Percentiles rank a stretch among this genome's conserved stretches.
Evolutionary conservation across 129 eudicot species (phyloP).

Genomic region (Flaveria trinervia): DNA sequence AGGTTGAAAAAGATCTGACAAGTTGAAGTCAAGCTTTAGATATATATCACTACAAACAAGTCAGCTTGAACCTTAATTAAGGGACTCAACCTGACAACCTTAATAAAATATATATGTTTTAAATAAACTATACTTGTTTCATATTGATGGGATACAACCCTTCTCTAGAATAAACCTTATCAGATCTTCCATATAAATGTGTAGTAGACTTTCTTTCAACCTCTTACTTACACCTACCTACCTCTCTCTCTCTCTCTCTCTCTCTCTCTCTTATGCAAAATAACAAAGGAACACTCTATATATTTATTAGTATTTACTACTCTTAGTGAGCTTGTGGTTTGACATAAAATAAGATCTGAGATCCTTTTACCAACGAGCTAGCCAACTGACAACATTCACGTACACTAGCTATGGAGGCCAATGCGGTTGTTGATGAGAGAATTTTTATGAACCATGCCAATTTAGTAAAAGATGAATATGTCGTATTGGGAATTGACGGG

Average conservation of each 20-base stretch:
- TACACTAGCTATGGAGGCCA: conserved; percentile 14
- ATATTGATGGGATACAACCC: neutral
- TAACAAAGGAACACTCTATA: neutral
- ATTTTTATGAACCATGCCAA: neutral
- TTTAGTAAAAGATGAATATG: conserved; percentile 8
- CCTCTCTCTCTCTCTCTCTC: neutral
- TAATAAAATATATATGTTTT: too few species aligned
- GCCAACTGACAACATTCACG: neutral
- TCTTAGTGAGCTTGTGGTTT: neutral
- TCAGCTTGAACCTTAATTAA: too few species aligned
- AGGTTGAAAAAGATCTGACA: too few species aligned
- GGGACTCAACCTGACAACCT: too few species aligned
- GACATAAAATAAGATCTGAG: too few species aligned
- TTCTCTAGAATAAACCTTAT: neutral
- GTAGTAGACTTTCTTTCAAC: neutral
- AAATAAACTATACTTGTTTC: neutral
- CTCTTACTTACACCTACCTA: neutral
- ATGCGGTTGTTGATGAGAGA: neutral
- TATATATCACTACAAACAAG: too few species aligned
- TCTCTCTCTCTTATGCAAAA: too few species aligned
- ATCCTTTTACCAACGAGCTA: neutral
- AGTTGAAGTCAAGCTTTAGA: too few species aligned
- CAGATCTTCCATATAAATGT: neutral
- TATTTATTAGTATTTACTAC: neutral
- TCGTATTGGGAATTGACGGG: neutral